Evolutionary conservation across 2,329 filamentous ascomycete genomes (phyloP).

Genomic region (Pleomassaria siparia): DNA sequence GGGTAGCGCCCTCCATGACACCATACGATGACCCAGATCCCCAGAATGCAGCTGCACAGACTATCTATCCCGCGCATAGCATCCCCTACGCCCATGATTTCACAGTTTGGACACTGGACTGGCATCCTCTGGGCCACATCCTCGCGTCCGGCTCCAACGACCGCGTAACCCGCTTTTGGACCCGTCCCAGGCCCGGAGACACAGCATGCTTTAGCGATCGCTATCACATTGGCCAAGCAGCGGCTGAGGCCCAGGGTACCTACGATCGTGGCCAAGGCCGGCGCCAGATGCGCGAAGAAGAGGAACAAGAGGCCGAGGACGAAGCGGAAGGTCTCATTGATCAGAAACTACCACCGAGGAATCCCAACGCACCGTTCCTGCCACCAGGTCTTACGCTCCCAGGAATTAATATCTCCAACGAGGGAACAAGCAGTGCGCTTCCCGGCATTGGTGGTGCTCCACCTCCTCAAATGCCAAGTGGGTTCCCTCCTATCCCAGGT

Average conservation of each 20-base stretch:
- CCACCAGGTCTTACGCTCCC: conserved; percentile 58
- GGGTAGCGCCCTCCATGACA: conserved; percentile 69
- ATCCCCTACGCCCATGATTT: conserved; percentile 88
- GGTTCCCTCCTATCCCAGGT: conserved; percentile 35
- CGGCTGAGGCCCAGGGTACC: conserved; percentile 91
- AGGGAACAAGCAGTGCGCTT: conserved; percentile 50
- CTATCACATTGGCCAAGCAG: conserved; percentile 92
- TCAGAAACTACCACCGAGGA: conserved; percentile 74
- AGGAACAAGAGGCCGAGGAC: conserved; percentile 90
- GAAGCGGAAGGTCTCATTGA: conserved; percentile 91
- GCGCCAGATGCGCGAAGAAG: conserved; percentile 82
- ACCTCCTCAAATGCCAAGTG: conserved; percentile 43
- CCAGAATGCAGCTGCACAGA: conserved; percentile 76
- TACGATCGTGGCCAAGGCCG: conserved; percentile 81
- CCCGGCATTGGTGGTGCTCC: conserved; percentile 51
- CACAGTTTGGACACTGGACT: conserved; percentile 96
- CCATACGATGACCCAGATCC: conserved; percentile 86
- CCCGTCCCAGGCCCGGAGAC: conserved; percentile 84
- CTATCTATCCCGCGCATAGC: conserved; percentile 89
- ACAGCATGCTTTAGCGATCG: conserved; percentile 82
- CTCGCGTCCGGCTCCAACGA: conserved; percentile 95
- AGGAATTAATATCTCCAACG: conserved; percentile 36
- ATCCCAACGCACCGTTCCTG: conserved; percentile 57
- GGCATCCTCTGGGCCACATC: conserved; percentile 95
- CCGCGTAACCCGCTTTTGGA: conserved; percentile 96